Evolutionary conservation across 192 early-diverging fungal species (phyloP).

Genomic region (Linnemannia elongata): DNA sequence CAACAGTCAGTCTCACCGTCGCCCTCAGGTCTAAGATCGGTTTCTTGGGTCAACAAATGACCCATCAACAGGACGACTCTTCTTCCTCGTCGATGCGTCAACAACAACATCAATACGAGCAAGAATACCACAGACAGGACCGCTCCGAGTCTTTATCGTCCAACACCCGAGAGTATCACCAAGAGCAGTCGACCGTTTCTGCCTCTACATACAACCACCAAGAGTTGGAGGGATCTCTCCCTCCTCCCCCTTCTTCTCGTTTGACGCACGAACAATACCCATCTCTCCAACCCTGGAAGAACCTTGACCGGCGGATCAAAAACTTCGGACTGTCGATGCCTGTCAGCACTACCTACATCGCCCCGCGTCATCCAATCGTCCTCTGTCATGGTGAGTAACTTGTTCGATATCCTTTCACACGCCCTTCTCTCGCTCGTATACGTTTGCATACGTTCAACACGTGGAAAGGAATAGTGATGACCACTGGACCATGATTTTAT

Average conservation of each 20-base stretch:
- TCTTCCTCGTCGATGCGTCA: neutral
- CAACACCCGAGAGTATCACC: neutral
- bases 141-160: neutral
- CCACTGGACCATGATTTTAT: neutral
- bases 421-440: neutral
- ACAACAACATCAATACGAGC: neutral
- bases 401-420: neutral
- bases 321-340: constrained; percentile 58
- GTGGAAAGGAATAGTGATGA: neutral
- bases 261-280: constrained; percentile 44
- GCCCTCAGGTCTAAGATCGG: constrained; percentile 43
- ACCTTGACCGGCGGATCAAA: constrained; percentile 68
- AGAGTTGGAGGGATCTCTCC: constrained; percentile 18
- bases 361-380: constrained; percentile 84
- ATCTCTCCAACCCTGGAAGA: constrained; percentile 46
- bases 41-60: neutral
- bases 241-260: neutral
- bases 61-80: neutral
- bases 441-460: neutral
- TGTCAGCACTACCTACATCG: constrained; percentile 75
- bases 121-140: neutral
- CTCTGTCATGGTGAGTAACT: constrained; percentile 83
- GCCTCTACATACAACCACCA: constrained; percentile 12
- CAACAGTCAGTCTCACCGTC: constrained; percentile 19
- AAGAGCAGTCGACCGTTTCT: neutral